A percentile compares a stretch with the other conserved stretches of the same genome.
phyloP scores from a whole-genome alignment of 805 yeast species.

The Ogataea glucozyma region DNA sequence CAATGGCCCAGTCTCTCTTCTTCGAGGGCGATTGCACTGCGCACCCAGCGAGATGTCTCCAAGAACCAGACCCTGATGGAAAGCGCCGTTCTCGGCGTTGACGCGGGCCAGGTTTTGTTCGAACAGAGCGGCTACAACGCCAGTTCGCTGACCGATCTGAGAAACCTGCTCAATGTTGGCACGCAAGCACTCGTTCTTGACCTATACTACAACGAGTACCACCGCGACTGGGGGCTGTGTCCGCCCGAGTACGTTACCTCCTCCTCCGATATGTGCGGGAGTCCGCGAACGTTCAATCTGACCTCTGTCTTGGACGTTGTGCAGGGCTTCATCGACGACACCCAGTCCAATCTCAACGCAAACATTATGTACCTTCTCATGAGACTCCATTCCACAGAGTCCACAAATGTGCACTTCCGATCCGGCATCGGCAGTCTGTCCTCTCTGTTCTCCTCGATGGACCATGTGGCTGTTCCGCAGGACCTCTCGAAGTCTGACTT shows the following conservation, averaged over 20 bases:
- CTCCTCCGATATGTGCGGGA: conserved; percentile 16
- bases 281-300: conserved; percentile 22
- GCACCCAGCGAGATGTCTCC: conserved; percentile 51
- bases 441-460: conserved; percentile 1
- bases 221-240: conserved; percentile 55
- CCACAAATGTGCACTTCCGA: conserved; percentile 1
- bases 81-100: conserved; percentile 42
- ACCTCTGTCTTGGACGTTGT: conserved; percentile 33
- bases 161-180: conserved; percentile 43
- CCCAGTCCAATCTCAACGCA: conserved; percentile 49
- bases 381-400: conserved; percentile 33
- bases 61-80: conserved; percentile 42
- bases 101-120: conserved; percentile 36
- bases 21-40: conserved; percentile 35
- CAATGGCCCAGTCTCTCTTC: conserved; percentile 38
- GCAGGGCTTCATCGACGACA: conserved; percentile 36
- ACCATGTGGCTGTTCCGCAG: conserved; percentile 1
- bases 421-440: conserved; percentile 17
- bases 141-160: conserved; percentile 31
- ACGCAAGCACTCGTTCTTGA: conserved; percentile 51
- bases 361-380: conserved; percentile 44
- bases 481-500: background rate
- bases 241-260: conserved; percentile 42
- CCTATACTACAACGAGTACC: conserved; percentile 53
- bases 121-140: conserved; percentile 35